Conservation (phyloP, 306 rosid species). For the Corylus heterophylla region DNA sequence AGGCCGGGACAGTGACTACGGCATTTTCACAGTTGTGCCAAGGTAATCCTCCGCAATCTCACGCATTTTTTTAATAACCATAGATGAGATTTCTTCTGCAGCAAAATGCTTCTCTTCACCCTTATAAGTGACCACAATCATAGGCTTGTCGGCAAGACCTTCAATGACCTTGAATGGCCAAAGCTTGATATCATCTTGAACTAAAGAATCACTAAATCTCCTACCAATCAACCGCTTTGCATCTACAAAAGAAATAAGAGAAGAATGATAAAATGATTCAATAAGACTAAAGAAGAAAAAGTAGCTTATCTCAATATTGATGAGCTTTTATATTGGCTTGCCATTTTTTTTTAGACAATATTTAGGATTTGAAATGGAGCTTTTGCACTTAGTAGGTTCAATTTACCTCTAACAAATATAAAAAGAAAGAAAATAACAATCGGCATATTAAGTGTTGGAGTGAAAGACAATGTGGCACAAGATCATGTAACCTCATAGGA, state of each 20-base stretch:
- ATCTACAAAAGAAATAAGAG: too few species aligned
- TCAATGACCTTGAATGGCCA: background rate
- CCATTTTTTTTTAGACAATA: too few species aligned
- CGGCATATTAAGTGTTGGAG: too few species aligned
- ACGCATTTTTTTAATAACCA: slow-evolving; percentile 7
- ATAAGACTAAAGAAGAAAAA: background rate
- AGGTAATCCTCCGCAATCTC: slow-evolving; percentile 15
- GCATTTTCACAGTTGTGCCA: background rate
- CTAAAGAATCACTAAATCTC: background rate
- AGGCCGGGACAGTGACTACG: slow-evolving; percentile 1
- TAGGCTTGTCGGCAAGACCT: background rate
- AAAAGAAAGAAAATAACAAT: too few species aligned
- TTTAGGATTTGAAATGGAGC: too few species aligned
- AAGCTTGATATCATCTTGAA: background rate
- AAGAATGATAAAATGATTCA: too few species aligned
- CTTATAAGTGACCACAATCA: background rate
- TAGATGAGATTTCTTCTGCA: slow-evolving; percentile 16
- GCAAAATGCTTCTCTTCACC: slow-evolving; percentile 3
- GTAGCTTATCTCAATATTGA: too few species aligned
- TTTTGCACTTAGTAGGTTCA: too few species aligned
- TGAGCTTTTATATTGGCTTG: too few species aligned
- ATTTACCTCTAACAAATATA: too few species aligned
- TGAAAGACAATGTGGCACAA: too few species aligned
- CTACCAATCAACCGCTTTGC: slow-evolving; percentile 5
- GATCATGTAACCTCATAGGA: too few species aligned